phyloP scores from a whole-genome alignment of 2,329 filamentous ascomycete species.

The Rasamsonia emersonii region DNA sequence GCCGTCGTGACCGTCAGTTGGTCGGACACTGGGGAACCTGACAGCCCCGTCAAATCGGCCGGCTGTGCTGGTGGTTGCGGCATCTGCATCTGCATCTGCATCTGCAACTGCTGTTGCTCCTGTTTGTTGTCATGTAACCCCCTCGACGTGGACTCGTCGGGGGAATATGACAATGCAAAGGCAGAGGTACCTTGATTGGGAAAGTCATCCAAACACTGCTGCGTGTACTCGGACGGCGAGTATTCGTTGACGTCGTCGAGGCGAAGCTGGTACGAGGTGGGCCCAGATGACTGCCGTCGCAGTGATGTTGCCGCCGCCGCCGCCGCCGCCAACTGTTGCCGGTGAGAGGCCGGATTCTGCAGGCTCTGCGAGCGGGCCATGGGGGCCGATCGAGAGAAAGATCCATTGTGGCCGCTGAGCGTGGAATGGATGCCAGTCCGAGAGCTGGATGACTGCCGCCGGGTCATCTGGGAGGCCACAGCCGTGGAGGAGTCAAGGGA shows the following conservation, averaged over 20 bases:
- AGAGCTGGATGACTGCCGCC: constrained; percentile 18
- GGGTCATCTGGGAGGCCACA: constrained; percentile 13
- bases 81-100: constrained; percentile 15
- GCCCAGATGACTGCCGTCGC: constrained; percentile 23
- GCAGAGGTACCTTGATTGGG: constrained; percentile 13
- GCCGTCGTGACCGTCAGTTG: constrained; percentile 18
- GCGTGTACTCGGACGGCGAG: constrained; percentile 35
- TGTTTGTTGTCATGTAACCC: constrained; percentile 12
- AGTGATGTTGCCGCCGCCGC: constrained; percentile 13
- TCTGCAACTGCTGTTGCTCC: constrained; percentile 12
- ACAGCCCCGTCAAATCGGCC: constrained; percentile 12
- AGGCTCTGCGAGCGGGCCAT: constrained; percentile 33
- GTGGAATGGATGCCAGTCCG: constrained; percentile 18
- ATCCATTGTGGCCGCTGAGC: constrained; percentile 15
- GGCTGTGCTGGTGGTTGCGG: constrained; percentile 4
- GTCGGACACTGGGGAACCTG: constrained; percentile 16
- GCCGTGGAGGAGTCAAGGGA: constrained; percentile 23
- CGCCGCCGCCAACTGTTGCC: constrained; percentile 16
- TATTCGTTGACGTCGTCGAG: constrained; percentile 33
- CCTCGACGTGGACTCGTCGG: constrained; percentile 17
- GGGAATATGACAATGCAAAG: constrained; percentile 18
- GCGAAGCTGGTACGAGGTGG: constrained; percentile 16
- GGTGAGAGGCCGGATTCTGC: constrained; percentile 25
- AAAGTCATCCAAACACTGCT: constrained; percentile 26
- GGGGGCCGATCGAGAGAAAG: constrained; percentile 22